Percentiles rank a stretch among this genome's conserved stretches.
phyloP scores from a whole-genome alignment of 345 rosid species.

The Theobroma cacao region DNA sequence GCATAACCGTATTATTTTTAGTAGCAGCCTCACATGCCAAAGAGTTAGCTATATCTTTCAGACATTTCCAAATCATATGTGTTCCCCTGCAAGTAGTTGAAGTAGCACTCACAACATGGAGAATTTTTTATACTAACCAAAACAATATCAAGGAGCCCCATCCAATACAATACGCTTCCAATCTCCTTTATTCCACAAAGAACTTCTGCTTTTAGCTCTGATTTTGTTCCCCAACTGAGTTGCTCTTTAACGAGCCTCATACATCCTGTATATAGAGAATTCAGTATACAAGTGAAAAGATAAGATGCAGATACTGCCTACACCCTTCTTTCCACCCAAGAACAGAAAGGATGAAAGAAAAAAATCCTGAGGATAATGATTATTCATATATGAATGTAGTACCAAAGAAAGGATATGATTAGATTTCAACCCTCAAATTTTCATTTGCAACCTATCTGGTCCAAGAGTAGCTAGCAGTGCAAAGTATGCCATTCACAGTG shows the following conservation, averaged over 20 bases:
- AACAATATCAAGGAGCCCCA: conserved; percentile 91
- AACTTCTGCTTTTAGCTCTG: conserved; percentile 90
- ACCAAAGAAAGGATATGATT: neutral
- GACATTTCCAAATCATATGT: neutral
- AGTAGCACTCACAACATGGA: conserved; percentile 7
- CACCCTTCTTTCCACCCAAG: neutral
- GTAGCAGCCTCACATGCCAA: neutral
- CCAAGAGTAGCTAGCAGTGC: neutral
- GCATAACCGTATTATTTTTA: neutral
- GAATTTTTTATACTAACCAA: conserved; percentile 60
- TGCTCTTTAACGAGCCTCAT: conserved; percentile 90
- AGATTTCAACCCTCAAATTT: neutral
- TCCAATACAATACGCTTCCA: conserved; percentile 90
- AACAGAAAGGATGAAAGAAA: neutral
- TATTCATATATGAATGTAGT: neutral
- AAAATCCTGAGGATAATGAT: neutral
- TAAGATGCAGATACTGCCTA: neutral
- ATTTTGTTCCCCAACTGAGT: conserved; percentile 84
- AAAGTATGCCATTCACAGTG: neutral
- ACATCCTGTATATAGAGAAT: conserved; percentile 57
- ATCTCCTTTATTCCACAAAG: conserved; percentile 90
- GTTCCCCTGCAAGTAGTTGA: neutral
- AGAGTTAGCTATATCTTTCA: neutral
- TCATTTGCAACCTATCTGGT: neutral
- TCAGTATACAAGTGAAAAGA: neutral